These are phyloP conservation scores for Trypanosoma theileri DNA, from an alignment of 208 protist genomes.

Conservation along the genomic window DNA sequence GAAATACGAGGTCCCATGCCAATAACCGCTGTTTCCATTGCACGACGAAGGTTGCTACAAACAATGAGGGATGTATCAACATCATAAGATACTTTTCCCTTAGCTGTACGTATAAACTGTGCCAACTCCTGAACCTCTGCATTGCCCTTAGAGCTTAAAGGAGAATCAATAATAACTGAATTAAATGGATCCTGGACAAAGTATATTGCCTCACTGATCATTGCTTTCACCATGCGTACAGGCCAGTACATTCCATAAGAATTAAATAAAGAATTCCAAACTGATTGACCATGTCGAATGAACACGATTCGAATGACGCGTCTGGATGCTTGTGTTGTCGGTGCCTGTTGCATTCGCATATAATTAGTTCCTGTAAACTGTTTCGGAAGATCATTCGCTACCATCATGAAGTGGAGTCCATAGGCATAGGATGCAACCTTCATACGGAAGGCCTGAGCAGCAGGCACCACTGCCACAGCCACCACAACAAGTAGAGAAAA, in stretches of 20 bases:
- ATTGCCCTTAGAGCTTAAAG: slow-evolving; percentile 74
- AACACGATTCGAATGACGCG: slow-evolving; percentile 87
- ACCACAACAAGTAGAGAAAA: slow-evolving; percentile 53
- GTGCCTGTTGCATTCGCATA: slow-evolving; percentile 45
- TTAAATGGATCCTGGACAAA: slow-evolving; percentile 80
- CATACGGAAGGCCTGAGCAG: slow-evolving; percentile 39
- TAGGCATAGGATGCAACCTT: slow-evolving; percentile 60
- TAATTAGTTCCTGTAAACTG: slow-evolving; percentile 68
- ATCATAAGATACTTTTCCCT: slow-evolving; percentile 66
- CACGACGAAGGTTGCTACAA: slow-evolving; percentile 84
- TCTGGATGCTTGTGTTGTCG: slow-evolving; percentile 33
- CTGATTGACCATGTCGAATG: slow-evolving; percentile 90
- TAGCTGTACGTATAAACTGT: slow-evolving; percentile 60
- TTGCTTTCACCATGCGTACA: slow-evolving; percentile 51
- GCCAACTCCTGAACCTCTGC: slow-evolving; percentile 70
- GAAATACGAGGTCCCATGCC: slow-evolving; percentile 60
- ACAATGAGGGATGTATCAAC: slow-evolving; percentile 66
- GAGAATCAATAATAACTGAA: slow-evolving; percentile 90
- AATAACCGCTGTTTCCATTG: slow-evolving; percentile 84
- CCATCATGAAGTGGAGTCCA: slow-evolving; percentile 60
- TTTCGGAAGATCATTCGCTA: slow-evolving; percentile 72
- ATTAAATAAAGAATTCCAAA: slow-evolving; percentile 94
- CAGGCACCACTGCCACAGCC: slow-evolving; percentile 41
- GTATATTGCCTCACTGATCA: slow-evolving; percentile 46
- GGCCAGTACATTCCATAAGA: slow-evolving; percentile 57